phyloP scores from a whole-genome alignment of 2,329 filamentous ascomycete genomes.

The Phyllosticta citriasiana region DNA sequence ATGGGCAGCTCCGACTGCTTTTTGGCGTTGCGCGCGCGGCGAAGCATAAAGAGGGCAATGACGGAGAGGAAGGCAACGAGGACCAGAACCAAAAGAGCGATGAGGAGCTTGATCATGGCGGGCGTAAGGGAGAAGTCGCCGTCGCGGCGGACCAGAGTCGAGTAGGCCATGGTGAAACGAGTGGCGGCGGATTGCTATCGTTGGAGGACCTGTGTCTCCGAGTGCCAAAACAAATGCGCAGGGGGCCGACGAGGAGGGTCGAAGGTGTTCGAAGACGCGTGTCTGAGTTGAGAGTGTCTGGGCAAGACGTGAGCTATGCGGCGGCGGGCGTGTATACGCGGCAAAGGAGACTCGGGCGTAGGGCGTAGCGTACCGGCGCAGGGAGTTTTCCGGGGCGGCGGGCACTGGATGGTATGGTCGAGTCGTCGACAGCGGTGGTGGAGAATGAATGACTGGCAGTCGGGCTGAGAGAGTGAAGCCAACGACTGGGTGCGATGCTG shows the following conservation, averaged over 20 bases:
- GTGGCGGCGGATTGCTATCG: neutral
- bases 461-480: slow-evolving; percentile 33
- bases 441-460: slow-evolving; percentile 35
- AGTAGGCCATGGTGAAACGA: slow-evolving; percentile 28
- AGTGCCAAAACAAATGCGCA: neutral
- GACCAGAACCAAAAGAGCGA: slow-evolving; percentile 68
- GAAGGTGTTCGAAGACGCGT: neutral
- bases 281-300: neutral
- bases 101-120: slow-evolving; percentile 65
- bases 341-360: neutral
- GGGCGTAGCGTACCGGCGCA: slow-evolving; percentile 8
- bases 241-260: neutral
- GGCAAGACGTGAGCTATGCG: neutral
- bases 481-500: neutral
- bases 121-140: slow-evolving; percentile 44
- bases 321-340: neutral
- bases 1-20: slow-evolving; percentile 51
- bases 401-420: neutral
- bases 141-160: slow-evolving; percentile 41
- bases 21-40: slow-evolving; percentile 48
- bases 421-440: slow-evolving; percentile 2
- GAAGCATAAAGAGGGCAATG: slow-evolving; percentile 60
- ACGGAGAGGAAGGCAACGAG: slow-evolving; percentile 61
- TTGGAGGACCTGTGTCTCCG: neutral
- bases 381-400: slow-evolving; percentile 2